Evolutionary conservation across 192 early-diverging fungal species (phyloP), one percentile per base, ranked within the genome.

Genomic region (Diversispora eburnea): DNA sequence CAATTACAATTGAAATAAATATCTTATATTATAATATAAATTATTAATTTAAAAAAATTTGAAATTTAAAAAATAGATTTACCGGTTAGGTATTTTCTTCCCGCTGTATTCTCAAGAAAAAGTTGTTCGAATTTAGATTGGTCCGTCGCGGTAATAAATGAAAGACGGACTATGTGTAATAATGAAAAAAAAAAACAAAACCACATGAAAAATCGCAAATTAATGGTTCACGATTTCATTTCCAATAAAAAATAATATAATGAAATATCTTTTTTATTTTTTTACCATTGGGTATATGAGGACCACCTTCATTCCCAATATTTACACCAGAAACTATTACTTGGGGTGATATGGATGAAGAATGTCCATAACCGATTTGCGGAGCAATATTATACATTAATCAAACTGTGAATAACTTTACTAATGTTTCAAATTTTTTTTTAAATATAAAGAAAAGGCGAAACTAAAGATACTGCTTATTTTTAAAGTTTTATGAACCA

Each of bases 71-170:
- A 33, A 12, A 17, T 62, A 17, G 4, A 47, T 42, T 19, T 54
- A 48, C 8, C 51, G 54, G 63, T 66, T 47, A 19, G 20, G 4
- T n/a, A n/a, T 25, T 56, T 74, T 51, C 79, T 77, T 1, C 67
- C 79, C 6, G 61, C 33, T 15, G 67, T 46, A 19, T 67, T 70
- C 60, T 74, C 68, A 8, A 62, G 25, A 66, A 79, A 83, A 2
- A 83, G 61, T 17, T 72, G 43, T 66, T 83, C 82, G 49, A 81
- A 83, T 58, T 72, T 78, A 12, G 56, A 48, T 67, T 83, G 82
- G 73, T 83, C 82, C 17, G 67, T 47, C 15, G 67, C 75, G 25
- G 77, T 73, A 22, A 83, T 74, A 60, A 83, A 83, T 41, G 80
- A 77, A 55, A 83, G 61, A 6, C 82, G 75, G 66, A 83, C 67